phyloP scores from a whole-genome alignment of 768 basidiomycete species.

The Tephrocybe sp. region DNA sequence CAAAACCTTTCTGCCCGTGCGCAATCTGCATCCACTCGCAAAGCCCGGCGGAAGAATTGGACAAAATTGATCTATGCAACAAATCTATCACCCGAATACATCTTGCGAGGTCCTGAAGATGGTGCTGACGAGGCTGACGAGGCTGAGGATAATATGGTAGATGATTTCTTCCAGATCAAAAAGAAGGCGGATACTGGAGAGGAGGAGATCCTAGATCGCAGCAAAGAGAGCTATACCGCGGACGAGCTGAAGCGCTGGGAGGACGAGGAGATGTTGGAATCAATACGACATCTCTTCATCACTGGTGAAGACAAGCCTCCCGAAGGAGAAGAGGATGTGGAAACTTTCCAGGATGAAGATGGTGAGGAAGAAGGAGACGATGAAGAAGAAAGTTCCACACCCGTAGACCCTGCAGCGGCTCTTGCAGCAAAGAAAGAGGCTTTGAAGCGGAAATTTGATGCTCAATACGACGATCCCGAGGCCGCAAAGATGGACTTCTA shows the following conservation, averaged over 20 bases:
- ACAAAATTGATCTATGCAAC: slow-evolving; percentile 82
- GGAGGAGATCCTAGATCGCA: slow-evolving; percentile 63
- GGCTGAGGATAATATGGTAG: slow-evolving; percentile 36
- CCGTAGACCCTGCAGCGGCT: slow-evolving; percentile 43
- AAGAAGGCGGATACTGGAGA: slow-evolving; percentile 29
- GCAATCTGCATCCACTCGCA: slow-evolving; percentile 36
- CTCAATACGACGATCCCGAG: slow-evolving; percentile 91
- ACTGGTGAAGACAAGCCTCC: slow-evolving; percentile 49
- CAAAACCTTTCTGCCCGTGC: slow-evolving; percentile 47
- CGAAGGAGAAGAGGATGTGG: slow-evolving; percentile 34
- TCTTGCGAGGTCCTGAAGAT: slow-evolving; percentile 42
- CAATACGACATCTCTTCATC: slow-evolving; percentile 87
- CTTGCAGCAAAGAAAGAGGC: slow-evolving; percentile 87
- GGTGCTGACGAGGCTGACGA: slow-evolving; percentile 27
- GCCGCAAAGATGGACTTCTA: slow-evolving; percentile 83
- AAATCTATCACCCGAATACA: slow-evolving; percentile 64
- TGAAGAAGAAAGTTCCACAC: slow-evolving; percentile 16
- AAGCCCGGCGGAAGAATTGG: slow-evolving; percentile 61
- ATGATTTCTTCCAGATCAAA: slow-evolving; percentile 75
- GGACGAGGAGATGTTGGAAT: slow-evolving; percentile 80
- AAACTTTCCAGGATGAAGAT: slow-evolving; percentile 39
- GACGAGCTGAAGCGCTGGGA: slow-evolving; percentile 74
- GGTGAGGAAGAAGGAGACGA: slow-evolving; percentile 29
- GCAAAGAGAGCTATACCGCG: slow-evolving; percentile 54
- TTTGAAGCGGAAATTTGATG: slow-evolving; percentile 93